Percentiles rank a stretch among this genome's conserved stretches.
Evolutionary conservation across 257 asterid species (phyloP).

Genomic region (Nicotiana knightiana): DNA sequence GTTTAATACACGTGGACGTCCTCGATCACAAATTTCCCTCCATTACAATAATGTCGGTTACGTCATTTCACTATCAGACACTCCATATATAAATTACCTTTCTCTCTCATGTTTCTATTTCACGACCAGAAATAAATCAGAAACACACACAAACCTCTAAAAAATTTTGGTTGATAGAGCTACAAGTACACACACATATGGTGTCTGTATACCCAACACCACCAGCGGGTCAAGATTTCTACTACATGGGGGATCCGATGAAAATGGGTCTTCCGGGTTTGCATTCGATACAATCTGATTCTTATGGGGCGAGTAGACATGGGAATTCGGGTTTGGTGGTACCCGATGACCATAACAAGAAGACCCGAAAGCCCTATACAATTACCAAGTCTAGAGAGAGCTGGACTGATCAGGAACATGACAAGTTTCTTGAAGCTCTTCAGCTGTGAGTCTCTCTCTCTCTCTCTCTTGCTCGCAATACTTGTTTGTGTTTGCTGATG

Average conservation of each 20-base stretch:
- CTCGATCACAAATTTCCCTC: constrained; percentile 6
- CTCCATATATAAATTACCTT: neutral
- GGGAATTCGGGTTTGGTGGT: constrained; percentile 27
- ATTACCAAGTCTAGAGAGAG: constrained; percentile 82
- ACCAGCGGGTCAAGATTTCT: constrained; percentile 38
- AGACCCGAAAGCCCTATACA: constrained; percentile 74
- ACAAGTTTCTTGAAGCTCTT: constrained; percentile 61
- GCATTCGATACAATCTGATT: constrained; percentile 21
- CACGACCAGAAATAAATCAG: neutral
- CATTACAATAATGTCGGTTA: neutral
- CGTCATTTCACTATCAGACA: neutral
- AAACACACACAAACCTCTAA: neutral
- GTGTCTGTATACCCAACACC: constrained; percentile 70
- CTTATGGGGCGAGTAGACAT: constrained; percentile 7
- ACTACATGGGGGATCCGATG: constrained; percentile 32
- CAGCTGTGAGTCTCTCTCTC: constrained; percentile 30
- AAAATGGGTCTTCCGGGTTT: constrained; percentile 32
- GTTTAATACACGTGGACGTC: constrained; percentile 9
- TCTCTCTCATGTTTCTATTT: neutral
- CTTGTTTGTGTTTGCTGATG: neutral
- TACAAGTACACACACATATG: constrained; percentile 24
- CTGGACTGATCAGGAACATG: constrained; percentile 86
- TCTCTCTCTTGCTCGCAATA: neutral
- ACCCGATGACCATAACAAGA: constrained; percentile 59
- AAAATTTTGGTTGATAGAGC: neutral